phyloP scores from a whole-genome alignment of 768 basidiomycete genomes.

The Butyriboletus loyo region DNA sequence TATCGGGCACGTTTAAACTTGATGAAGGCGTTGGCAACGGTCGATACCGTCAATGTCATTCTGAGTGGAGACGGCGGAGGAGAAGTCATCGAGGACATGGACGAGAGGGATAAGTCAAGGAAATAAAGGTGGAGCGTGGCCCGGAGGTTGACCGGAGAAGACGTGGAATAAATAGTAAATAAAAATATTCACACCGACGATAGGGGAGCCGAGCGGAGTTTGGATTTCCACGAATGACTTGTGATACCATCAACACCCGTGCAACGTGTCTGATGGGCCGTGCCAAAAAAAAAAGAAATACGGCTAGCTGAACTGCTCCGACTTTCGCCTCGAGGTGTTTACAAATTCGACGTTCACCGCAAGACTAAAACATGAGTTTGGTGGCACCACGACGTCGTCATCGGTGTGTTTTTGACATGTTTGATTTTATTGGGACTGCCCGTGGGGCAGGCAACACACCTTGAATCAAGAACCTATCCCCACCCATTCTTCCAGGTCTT shows the following conservation, averaged over 20 bases:
- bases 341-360: not conserved
- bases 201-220: slow-evolving; percentile 21
- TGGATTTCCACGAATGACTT: too few species aligned
- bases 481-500: slow-evolving; percentile 39
- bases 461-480: slow-evolving; percentile 32
- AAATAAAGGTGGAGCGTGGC: not conserved
- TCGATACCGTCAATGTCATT: slow-evolving; percentile 24
- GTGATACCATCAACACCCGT: not conserved
- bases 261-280: slow-evolving; percentile 17
- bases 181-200: not conserved
- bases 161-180: slow-evolving; percentile 1
- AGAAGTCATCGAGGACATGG: slow-evolving; percentile 14
- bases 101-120: not conserved
- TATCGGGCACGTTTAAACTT: slow-evolving; percentile 45
- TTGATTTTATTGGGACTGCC: not conserved
- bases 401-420: not conserved
- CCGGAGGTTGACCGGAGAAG: slow-evolving; percentile 1
- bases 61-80: slow-evolving; percentile 23
- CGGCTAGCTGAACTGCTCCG: not conserved
- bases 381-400: not conserved
- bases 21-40: slow-evolving; percentile 54
- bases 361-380: not conserved
- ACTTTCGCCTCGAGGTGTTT: slow-evolving; percentile 3
- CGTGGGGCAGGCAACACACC: not conserved
- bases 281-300: not conserved